Conservation (phyloP, 2,329 filamentous ascomycete species). For the Aspergillus costaricaensis region DNA sequence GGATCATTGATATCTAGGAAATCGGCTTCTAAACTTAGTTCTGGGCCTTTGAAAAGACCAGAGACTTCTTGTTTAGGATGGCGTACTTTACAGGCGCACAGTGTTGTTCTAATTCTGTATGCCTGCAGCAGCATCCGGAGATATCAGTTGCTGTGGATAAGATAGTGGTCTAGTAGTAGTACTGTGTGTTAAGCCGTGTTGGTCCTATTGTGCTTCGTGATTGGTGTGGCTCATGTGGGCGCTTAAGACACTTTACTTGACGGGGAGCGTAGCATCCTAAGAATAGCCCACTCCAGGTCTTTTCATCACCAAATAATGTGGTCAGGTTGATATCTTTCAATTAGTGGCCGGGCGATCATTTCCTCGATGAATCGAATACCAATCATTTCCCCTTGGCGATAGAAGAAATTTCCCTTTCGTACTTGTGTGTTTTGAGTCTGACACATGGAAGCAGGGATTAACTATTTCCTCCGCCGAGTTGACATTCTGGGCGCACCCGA, state of each 20-base stretch:
- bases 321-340: background rate
- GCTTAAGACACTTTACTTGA: background rate
- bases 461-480: background rate
- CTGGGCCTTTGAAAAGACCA: too few species aligned
- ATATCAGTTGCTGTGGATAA: background rate
- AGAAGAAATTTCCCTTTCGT: background rate
- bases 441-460: conserved; percentile 17
- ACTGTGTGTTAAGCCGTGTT: background rate
- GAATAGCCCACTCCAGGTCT: conserved; percentile 4
- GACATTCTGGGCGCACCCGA: background rate
- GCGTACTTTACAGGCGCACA: background rate
- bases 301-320: background rate
- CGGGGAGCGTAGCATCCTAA: conserved; percentile 6
- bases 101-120: background rate
- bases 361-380: conserved; percentile 1
- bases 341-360: conserved; percentile 11
- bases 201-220: background rate
- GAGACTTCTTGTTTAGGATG: background rate
- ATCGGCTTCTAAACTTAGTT: too few species aligned
- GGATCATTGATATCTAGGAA: too few species aligned
- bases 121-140: background rate
- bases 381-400: background rate
- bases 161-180: background rate
- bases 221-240: background rate
- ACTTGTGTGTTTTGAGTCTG: background rate